These are phyloP conservation scores for Leccinum olivaceoglutinosum DNA, from an alignment of 1,284 basidiomycete genomes.

Conservation along the genomic window DNA sequence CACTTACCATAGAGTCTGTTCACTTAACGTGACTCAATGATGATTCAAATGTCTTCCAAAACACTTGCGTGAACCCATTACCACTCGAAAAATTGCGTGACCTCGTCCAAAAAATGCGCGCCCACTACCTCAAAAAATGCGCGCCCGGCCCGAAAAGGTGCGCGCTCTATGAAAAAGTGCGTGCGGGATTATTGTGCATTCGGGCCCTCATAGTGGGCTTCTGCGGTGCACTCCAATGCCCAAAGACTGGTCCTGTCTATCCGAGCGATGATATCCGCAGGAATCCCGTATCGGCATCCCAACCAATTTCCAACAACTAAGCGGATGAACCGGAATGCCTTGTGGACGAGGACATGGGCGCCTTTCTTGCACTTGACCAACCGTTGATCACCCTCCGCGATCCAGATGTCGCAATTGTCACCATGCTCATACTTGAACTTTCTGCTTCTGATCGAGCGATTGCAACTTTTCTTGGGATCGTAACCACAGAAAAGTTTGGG, in stretches of 20 bases:
- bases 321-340: slow-evolving; percentile 92
- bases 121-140: too few relatives aligned
- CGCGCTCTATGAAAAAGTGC: too few relatives aligned
- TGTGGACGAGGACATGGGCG: slow-evolving; percentile 89
- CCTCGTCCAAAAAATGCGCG: too few relatives aligned
- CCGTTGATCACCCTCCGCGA: slow-evolving; percentile 86
- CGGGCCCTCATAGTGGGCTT: slow-evolving; percentile 48
- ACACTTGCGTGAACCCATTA: too few relatives aligned
- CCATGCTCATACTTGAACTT: slow-evolving; percentile 97
- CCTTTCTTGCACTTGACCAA: slow-evolving; percentile 99
- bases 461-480: slow-evolving; percentile 95
- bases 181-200: too few relatives aligned
- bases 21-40: too few relatives aligned
- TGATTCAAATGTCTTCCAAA: too few relatives aligned
- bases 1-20: too few relatives aligned
- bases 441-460: slow-evolving; percentile 84
- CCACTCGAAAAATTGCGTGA: too few relatives aligned
- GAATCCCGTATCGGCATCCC: slow-evolving; percentile 96
- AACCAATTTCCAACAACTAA: slow-evolving; percentile 93
- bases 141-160: too few relatives aligned
- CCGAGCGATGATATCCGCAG: slow-evolving; percentile 94
- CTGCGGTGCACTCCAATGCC: slow-evolving; percentile 92
- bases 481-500: slow-evolving; percentile 97
- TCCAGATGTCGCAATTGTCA: slow-evolving; percentile 95
- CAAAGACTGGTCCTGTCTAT: slow-evolving; percentile 93